Percentiles rank a stretch among this genome's conserved stretches.
Conservation (phyloP, 2,329 filamentous ascomycete species). For the Trichoderma koningii region DNA sequence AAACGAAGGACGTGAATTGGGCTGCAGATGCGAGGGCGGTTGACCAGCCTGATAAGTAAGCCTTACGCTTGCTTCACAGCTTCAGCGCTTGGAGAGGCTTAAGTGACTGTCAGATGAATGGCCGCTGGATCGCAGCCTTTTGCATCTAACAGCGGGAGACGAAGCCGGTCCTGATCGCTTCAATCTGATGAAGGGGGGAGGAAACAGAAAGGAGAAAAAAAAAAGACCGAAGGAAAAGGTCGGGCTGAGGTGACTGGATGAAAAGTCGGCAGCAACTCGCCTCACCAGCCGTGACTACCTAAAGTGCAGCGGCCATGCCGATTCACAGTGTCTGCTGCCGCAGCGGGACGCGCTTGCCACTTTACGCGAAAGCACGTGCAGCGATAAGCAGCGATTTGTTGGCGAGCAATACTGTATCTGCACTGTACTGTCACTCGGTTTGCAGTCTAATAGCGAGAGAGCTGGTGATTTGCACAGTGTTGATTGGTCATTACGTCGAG, state of each 20-base stretch:
- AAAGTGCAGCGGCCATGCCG: slow-evolving; percentile 28
- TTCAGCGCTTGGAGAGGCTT: slow-evolving; percentile 5
- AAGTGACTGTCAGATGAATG: not conserved
- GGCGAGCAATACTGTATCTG: slow-evolving; percentile 26
- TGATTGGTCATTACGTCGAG: slow-evolving; percentile 6
- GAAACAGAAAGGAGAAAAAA: not conserved
- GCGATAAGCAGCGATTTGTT: slow-evolving; percentile 5
- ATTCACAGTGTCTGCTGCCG: slow-evolving; percentile 38
- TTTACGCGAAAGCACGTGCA: slow-evolving; percentile 42
- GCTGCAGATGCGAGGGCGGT: slow-evolving; percentile 3
- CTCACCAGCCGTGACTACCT: slow-evolving; percentile 32
- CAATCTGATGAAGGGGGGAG: not conserved
- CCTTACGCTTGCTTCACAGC: not conserved
- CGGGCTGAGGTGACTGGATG: slow-evolving; percentile 10
- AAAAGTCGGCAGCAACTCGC: slow-evolving; percentile 36
- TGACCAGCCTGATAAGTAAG: slow-evolving; percentile 2
- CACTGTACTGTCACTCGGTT: slow-evolving; percentile 25
- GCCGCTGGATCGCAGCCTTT: not conserved
- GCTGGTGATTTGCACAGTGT: slow-evolving; percentile 29
- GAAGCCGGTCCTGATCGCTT: not conserved
- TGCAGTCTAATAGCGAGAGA: not conserved
- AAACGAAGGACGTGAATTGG: not conserved
- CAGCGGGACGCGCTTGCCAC: slow-evolving; percentile 33
- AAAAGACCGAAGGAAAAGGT: slow-evolving; percentile 9
- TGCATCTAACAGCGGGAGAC: not conserved